Evolutionary conservation across 2,329 filamentous ascomycete species (phyloP).

Genomic region (Lasiodiplodia sp.): DNA sequence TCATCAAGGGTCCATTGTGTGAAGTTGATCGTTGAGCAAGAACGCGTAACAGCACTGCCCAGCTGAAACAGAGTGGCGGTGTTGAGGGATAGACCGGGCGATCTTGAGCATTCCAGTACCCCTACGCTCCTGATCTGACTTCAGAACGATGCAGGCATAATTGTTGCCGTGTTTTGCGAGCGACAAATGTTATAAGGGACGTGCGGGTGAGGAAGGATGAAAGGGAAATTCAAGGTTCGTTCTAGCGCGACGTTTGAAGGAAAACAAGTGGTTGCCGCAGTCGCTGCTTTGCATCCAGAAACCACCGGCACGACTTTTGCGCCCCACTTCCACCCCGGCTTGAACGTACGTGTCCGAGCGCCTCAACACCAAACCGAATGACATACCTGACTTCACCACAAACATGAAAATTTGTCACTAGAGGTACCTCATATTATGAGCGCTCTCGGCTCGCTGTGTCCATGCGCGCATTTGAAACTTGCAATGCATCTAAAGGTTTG

Average conservation of each 20-base stretch:
- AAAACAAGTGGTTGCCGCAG: background rate
- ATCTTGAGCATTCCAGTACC: background rate
- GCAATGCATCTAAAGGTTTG: too few species aligned
- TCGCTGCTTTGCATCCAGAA: background rate
- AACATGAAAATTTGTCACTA: too few species aligned
- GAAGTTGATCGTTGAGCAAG: slow-evolving; percentile 2
- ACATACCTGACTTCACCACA: background rate
- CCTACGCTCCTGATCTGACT: background rate
- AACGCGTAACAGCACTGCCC: slow-evolving; percentile 3
- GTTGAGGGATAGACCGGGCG: background rate
- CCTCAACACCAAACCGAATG: slow-evolving; percentile 13
- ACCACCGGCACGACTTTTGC: background rate
- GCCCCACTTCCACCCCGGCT: background rate
- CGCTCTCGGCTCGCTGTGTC: too few species aligned
- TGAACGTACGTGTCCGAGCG: background rate
- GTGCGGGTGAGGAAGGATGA: background rate
- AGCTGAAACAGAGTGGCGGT: background rate
- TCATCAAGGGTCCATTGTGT: slow-evolving; percentile 15
- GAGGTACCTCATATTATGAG: too few species aligned
- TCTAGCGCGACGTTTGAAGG: background rate
- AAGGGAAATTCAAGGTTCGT: too few species aligned
- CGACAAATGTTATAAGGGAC: too few species aligned
- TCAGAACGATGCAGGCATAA: too few species aligned
- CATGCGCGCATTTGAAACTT: too few species aligned
- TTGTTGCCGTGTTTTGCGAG: too few species aligned